A percentile compares a stretch with the other conserved stretches of the same genome.
These are phyloP conservation scores for Pseudogymnoascus sp. DNA, from an alignment of 2,329 filamentous ascomycete genomes.

Conservation along the genomic window DNA sequence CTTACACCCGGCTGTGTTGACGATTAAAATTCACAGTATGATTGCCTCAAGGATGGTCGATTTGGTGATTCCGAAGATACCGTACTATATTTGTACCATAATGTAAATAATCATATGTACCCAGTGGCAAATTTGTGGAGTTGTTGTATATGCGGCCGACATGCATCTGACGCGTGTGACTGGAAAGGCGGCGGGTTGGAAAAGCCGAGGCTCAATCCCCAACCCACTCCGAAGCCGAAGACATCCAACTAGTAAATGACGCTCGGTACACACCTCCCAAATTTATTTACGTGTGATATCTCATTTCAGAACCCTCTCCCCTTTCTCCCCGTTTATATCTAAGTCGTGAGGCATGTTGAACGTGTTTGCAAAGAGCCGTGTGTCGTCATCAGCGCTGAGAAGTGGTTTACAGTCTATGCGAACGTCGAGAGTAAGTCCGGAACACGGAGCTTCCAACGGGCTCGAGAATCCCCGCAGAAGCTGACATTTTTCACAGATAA, in stretches of 20 bases:
- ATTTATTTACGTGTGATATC: slow-evolving; percentile 9
- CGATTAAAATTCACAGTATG: background rate
- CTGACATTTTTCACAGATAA: slow-evolving; percentile 24
- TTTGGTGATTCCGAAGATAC: background rate
- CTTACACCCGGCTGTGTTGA: background rate
- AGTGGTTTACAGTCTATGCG: slow-evolving; percentile 23
- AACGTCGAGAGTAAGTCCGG: slow-evolving; percentile 22
- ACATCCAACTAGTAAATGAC: slow-evolving; percentile 1
- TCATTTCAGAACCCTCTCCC: slow-evolving; percentile 11
- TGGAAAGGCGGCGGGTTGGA: background rate
- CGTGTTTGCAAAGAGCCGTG: slow-evolving; percentile 26
- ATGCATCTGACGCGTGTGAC: background rate
- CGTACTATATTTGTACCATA: background rate
- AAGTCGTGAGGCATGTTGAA: slow-evolving; percentile 28
- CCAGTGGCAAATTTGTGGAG: background rate
- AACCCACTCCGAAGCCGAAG: slow-evolving; percentile 5
- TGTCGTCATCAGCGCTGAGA: slow-evolving; percentile 27
- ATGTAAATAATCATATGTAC: background rate
- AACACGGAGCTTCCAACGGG: background rate
- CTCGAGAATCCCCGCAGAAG: background rate
- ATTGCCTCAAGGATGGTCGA: background rate
- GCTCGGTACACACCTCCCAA: slow-evolving; percentile 5
- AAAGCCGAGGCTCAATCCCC: slow-evolving; percentile 4
- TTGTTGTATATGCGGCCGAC: background rate
- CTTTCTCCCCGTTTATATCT: slow-evolving; percentile 8